phyloP scores from a whole-genome alignment of 2,329 filamentous ascomycete genomes.

The Capronia epimyces region DNA sequence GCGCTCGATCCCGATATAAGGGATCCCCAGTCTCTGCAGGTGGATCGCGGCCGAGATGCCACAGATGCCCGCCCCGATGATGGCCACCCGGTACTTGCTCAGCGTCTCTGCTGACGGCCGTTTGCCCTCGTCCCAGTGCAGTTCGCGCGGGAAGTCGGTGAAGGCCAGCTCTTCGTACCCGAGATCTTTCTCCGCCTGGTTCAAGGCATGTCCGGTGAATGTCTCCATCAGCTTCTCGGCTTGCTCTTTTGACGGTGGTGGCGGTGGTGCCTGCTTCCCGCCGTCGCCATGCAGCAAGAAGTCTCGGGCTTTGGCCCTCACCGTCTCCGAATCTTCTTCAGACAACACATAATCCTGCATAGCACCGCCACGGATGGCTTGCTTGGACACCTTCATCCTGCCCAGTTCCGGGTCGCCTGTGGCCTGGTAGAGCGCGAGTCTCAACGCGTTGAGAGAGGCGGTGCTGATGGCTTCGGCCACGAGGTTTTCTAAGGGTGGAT shows the following conservation, averaged over 20 bases:
- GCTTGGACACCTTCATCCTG: neutral
- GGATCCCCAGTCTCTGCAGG: constrained; percentile 6
- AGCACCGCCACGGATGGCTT: neutral
- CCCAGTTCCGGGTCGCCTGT: neutral
- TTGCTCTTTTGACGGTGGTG: neutral
- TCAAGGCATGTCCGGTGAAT: neutral
- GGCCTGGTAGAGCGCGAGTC: neutral
- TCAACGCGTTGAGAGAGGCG: neutral
- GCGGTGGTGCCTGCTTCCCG: neutral
- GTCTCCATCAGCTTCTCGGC: neutral
- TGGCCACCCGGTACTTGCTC: neutral
- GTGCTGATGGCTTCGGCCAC: neutral
- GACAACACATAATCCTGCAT: neutral
- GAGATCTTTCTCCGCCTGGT: neutral
- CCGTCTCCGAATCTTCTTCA: neutral
- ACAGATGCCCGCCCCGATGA: constrained; percentile 39
- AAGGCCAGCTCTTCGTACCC: constrained; percentile 4
- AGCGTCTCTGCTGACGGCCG: neutral
- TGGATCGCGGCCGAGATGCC: constrained; percentile 38
- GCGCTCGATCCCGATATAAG: constrained; percentile 27
- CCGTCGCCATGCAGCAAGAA: neutral
- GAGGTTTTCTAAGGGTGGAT: too few species aligned
- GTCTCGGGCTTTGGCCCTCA: neutral
- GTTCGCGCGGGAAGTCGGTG: neutral
- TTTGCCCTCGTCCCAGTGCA: neutral